phyloP scores from a whole-genome alignment of 2,329 filamentous ascomycete genomes.

The Talaromyces sp. region DNA sequence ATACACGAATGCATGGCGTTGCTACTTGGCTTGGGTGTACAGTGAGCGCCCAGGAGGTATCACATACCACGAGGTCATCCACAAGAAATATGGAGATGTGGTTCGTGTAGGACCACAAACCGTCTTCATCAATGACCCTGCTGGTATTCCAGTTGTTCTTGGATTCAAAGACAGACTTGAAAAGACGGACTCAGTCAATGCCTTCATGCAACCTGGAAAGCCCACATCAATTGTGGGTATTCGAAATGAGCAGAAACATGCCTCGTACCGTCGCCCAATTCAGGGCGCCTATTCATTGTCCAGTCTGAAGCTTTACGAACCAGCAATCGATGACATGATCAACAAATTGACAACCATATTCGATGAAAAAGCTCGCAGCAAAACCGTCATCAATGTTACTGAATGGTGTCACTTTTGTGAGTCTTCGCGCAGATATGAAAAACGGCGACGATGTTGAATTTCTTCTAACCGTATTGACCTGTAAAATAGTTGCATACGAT shows the following conservation, averaged over 20 bases:
- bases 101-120: conserved; percentile 12
- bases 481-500: conserved; percentile 10
- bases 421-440: background rate
- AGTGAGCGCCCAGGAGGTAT: conserved; percentile 15
- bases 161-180: conserved; percentile 16
- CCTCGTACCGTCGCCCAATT: conserved; percentile 14
- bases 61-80: conserved; percentile 16
- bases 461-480: background rate
- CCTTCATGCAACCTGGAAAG: conserved; percentile 15
- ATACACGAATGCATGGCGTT: conserved; percentile 15
- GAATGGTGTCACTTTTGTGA: conserved; percentile 17
- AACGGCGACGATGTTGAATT: background rate
- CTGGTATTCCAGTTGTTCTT: conserved; percentile 11
- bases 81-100: conserved; percentile 17
- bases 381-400: conserved; percentile 3
- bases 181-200: conserved; percentile 14
- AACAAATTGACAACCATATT: conserved; percentile 11
- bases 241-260: conserved; percentile 15
- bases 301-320: conserved; percentile 14
- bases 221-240: conserved; percentile 15
- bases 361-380: conserved; percentile 3
- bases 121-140: conserved; percentile 16
- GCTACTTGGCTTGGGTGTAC: conserved; percentile 16
- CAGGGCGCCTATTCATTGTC: conserved; percentile 14
- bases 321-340: conserved; percentile 16